phyloP scores from a whole-genome alignment of 257 asterid species.

The Solanum habrochaites region DNA sequence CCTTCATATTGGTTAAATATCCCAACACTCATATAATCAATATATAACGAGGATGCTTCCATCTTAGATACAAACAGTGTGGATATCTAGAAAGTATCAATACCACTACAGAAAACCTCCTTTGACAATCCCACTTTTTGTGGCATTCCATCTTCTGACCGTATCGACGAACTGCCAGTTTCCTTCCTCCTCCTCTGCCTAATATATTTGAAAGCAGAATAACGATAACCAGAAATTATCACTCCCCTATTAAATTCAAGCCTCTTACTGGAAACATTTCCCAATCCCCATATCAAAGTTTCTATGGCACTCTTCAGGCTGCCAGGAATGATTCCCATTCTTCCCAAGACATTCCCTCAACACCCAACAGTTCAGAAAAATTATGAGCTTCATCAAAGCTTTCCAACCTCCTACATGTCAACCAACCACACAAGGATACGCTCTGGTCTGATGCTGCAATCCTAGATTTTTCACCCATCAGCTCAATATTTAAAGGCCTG shows the following conservation, averaged over 20 bases:
- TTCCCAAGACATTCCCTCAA: slow-evolving; percentile 36
- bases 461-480: slow-evolving; percentile 44
- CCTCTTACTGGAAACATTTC: slow-evolving; percentile 61
- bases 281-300: slow-evolving; percentile 67
- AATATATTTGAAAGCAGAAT: slow-evolving; percentile 72
- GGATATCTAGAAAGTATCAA: slow-evolving; percentile 42
- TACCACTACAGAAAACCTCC: slow-evolving; percentile 89
- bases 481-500: slow-evolving; percentile 64
- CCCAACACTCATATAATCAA: slow-evolving; percentile 41
- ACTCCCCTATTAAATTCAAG: slow-evolving; percentile 42
- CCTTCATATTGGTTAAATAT: slow-evolving; percentile 49
- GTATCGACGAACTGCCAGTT: slow-evolving; percentile 56
- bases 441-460: slow-evolving; percentile 46
- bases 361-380: slow-evolving; percentile 42
- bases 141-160: slow-evolving; percentile 57
- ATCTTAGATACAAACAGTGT: slow-evolving; percentile 50
- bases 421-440: slow-evolving; percentile 74
- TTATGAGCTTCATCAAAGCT: slow-evolving; percentile 67
- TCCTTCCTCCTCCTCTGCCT: slow-evolving; percentile 80
- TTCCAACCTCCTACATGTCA: slow-evolving; percentile 88
- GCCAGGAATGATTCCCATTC: slow-evolving; percentile 83
- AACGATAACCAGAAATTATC: slow-evolving; percentile 41
- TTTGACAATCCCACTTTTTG: slow-evolving; percentile 43
- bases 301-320: slow-evolving; percentile 57
- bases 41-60: slow-evolving; percentile 29